These are phyloP conservation scores for Choricystis sp. DNA, from an alignment of 139 green algal species.

Conservation along the genomic window DNA sequence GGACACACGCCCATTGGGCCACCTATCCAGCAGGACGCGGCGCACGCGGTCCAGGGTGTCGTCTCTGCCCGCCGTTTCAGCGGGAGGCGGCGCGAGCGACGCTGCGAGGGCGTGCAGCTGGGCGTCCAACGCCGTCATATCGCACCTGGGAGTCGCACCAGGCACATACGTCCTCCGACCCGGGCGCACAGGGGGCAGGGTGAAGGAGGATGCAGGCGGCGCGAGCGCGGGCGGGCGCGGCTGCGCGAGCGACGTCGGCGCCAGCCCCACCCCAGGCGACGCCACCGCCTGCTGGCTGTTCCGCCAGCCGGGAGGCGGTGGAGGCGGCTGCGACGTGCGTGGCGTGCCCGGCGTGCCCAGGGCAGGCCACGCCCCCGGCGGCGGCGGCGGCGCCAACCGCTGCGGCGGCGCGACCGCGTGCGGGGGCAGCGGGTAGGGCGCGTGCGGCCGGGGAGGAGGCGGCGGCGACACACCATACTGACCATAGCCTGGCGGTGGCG, in stretches of 20 bases:
- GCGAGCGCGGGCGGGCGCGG: not conserved
- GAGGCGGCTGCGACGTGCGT: not conserved
- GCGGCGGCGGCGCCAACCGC: not conserved
- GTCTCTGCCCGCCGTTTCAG: slow-evolving; percentile 25
- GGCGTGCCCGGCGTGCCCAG: not conserved
- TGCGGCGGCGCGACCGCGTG: too few relatives aligned
- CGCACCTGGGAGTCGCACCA: slow-evolving; percentile 7
- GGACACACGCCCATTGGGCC: slow-evolving; percentile 25
- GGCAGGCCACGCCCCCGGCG: not conserved
- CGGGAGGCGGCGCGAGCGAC: slow-evolving; percentile 18
- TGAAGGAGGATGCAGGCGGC: not conserved
- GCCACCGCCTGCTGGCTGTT: not conserved
- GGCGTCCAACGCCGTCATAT: slow-evolving; percentile 22
- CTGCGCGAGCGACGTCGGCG: not conserved
- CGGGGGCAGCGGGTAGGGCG: not conserved
- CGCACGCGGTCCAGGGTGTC: slow-evolving; percentile 21
- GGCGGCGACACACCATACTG: not conserved
- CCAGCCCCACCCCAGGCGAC: slow-evolving; percentile 1
- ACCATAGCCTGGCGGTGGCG: not conserved
- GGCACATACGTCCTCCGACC: slow-evolving; percentile 18
- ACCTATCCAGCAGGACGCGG: slow-evolving; percentile 22
- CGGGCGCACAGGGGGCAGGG: not conserved
- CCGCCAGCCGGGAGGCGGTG: not conserved
- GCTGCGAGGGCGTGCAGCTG: slow-evolving; percentile 25
- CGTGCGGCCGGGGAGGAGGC: not conserved